A percentile compares a stretch with the other conserved stretches of the same genome.
Conservation (phyloP, 306 rosid genomes). For the Dalbergia oliveri region DNA sequence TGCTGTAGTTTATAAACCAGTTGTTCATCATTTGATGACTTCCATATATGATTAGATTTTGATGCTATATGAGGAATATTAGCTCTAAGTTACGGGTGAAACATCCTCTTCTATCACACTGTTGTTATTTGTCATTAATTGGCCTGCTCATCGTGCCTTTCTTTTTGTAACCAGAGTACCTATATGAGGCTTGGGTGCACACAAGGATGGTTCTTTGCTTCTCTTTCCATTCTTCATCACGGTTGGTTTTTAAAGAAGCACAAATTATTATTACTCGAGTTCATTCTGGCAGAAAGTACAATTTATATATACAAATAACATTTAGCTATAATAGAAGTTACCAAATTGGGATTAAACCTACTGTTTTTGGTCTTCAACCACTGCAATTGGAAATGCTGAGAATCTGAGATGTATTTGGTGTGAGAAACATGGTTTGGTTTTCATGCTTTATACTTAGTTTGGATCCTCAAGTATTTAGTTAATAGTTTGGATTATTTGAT, state of each 20-base stretch:
- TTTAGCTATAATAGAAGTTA: conserved; percentile 7
- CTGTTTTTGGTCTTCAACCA: conserved; percentile 3
- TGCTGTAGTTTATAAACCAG: neutral
- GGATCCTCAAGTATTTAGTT: conserved; percentile 9
- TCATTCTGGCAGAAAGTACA: conserved; percentile 3
- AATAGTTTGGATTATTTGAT: conserved; percentile 23
- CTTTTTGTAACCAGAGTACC: conserved; percentile 62
- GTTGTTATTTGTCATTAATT: conserved; percentile 8
- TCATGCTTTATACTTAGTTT: neutral
- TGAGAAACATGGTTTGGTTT: neutral
- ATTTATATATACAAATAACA: neutral
- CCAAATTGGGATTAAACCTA: conserved; percentile 8
- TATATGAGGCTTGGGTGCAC: conserved; percentile 85
- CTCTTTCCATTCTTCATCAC: conserved; percentile 68
- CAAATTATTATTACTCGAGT: conserved; percentile 16
- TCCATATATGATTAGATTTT: conserved; percentile 24
- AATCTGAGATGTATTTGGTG: neutral
- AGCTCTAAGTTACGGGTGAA: conserved; percentile 9
- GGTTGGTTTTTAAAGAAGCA: conserved; percentile 57
- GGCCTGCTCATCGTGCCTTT: conserved; percentile 27
- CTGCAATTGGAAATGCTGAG: neutral
- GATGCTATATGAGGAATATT: neutral
- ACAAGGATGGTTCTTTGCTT: conserved; percentile 87
- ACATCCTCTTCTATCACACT: neutral
- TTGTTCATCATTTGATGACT: conserved; percentile 40